Evolutionary conservation across 345 rosid genomes (phyloP).

Genomic region (Bruguiera parviflora): DNA sequence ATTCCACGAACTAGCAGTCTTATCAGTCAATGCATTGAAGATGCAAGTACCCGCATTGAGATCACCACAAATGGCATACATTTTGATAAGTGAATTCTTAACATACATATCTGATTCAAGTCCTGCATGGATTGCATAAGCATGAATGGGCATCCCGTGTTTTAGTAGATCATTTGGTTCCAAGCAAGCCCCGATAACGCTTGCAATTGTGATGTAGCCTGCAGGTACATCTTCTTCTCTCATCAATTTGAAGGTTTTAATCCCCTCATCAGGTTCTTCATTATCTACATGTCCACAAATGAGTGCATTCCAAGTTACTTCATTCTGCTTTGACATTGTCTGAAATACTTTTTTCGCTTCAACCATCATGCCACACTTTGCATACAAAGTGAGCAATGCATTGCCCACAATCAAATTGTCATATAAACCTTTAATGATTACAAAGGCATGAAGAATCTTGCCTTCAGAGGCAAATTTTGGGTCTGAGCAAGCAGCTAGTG

Average conservation of each 20-base stretch:
- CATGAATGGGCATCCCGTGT: slow-evolving; percentile 62
- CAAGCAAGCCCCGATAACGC: slow-evolving; percentile 65
- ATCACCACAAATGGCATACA: slow-evolving; percentile 85
- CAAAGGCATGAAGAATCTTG: slow-evolving; percentile 65
- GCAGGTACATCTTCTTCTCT: slow-evolving; percentile 46
- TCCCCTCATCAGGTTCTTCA: slow-evolving; percentile 42
- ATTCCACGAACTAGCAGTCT: slow-evolving; percentile 68
- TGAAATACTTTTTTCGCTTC: slow-evolving; percentile 53
- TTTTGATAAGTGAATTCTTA: slow-evolving; percentile 67
- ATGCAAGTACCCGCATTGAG: slow-evolving; percentile 48
- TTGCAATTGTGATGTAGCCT: slow-evolving; percentile 60
- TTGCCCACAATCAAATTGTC: slow-evolving; percentile 64
- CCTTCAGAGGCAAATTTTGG: slow-evolving; percentile 44
- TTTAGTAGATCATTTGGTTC: slow-evolving; percentile 41
- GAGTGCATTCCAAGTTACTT: slow-evolving; percentile 81
- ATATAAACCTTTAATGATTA: slow-evolving; percentile 39
- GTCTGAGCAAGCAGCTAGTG: slow-evolving; percentile 64
- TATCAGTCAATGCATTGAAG: slow-evolving; percentile 41
- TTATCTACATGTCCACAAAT: slow-evolving; percentile 71
- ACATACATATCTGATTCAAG: slow-evolving; percentile 53
- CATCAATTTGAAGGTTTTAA: slow-evolving; percentile 54
- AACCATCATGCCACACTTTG: slow-evolving; percentile 50
- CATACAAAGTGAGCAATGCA: slow-evolving; percentile 69
- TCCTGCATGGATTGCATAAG: slow-evolving; percentile 49
- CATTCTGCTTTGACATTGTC: slow-evolving; percentile 43